phyloP scores from a whole-genome alignment of 768 basidiomycete species.

The Lactifluus piperatus region DNA sequence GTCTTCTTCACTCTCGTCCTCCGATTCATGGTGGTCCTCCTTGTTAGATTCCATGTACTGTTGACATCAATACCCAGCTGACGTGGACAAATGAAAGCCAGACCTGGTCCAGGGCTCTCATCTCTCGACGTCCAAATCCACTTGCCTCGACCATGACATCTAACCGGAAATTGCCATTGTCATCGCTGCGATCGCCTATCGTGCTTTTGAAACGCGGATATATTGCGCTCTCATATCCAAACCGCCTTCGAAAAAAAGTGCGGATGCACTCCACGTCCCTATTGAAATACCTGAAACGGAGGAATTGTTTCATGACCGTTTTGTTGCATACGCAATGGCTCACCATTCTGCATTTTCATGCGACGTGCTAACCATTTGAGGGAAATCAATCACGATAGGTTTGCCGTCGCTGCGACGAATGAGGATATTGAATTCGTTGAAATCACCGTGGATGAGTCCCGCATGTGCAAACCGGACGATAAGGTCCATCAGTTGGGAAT shows the following conservation, averaged over 20 bases:
- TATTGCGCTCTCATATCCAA: conserved; percentile 83
- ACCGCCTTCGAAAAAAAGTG: conserved; percentile 83
- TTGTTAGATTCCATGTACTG: conserved; percentile 23
- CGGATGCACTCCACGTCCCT: conserved; percentile 96
- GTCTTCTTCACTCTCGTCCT: conserved; percentile 27
- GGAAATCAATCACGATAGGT: conserved; percentile 95
- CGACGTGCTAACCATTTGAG: conserved; percentile 97
- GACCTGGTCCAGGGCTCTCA: conserved; percentile 79
- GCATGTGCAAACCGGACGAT: conserved; percentile 90
- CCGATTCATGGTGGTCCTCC: conserved; percentile 25
- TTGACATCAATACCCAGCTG: conserved; percentile 5
- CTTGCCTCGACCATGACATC: conserved; percentile 93
- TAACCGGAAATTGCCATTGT: conserved; percentile 43
- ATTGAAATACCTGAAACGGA: conserved; percentile 84
- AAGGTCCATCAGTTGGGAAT: conserved; percentile 88
- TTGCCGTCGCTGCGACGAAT: conserved; percentile 68
- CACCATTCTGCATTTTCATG: conserved; percentile 96
- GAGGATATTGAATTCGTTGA: conserved; percentile 98
- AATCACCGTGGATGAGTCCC: conserved; percentile 98
- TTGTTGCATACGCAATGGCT: conserved; percentile 22
- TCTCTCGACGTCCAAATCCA: conserved; percentile 81
- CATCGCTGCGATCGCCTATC: conserved; percentile 40
- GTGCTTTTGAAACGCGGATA: conserved; percentile 80
- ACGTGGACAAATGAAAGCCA: conserved; percentile 20
- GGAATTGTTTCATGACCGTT: not conserved